Evolutionary conservation across 2,329 filamentous ascomycete species (phyloP).

Genomic region (Diplodia scrobiculata): DNA sequence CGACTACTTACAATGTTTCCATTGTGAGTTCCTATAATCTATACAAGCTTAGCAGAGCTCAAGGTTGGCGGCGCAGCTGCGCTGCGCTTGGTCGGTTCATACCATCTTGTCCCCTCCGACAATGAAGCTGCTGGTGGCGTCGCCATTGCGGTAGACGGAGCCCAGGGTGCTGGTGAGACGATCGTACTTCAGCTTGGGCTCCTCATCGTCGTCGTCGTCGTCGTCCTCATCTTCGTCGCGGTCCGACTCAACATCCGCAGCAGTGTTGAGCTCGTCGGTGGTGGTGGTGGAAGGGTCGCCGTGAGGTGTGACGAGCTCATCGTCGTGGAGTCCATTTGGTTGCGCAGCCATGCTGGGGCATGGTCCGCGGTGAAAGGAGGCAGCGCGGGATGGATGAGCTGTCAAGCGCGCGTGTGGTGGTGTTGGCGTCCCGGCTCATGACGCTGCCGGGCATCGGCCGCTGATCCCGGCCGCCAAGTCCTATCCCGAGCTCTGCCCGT

Average conservation of each 20-base stretch:
- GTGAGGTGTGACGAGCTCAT: slow-evolving; percentile 56
- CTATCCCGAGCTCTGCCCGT: background rate
- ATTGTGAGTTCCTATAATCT: slow-evolving; percentile 93
- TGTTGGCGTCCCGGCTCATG: slow-evolving; percentile 23
- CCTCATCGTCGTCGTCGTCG: slow-evolving; percentile 84
- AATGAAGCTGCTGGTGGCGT: slow-evolving; percentile 88
- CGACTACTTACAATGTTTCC: slow-evolving; percentile 82
- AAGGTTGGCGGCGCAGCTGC: slow-evolving; percentile 46
- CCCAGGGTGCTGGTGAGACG: slow-evolving; percentile 79
- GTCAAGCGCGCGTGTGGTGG: slow-evolving; percentile 4
- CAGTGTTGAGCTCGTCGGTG: slow-evolving; percentile 31
- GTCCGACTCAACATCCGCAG: slow-evolving; percentile 31
- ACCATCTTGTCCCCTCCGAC: slow-evolving; percentile 98
- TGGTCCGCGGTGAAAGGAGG: slow-evolving; percentile 37
- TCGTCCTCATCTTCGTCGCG: slow-evolving; percentile 55
- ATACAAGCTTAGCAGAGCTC: slow-evolving; percentile 52
- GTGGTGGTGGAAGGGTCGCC: slow-evolving; percentile 44
- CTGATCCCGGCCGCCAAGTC: slow-evolving; percentile 24
- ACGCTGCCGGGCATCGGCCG: slow-evolving; percentile 14
- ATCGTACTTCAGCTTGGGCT: slow-evolving; percentile 90
- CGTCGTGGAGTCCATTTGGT: slow-evolving; percentile 40
- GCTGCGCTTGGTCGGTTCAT: slow-evolving; percentile 37
- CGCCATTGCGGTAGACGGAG: slow-evolving; percentile 86
- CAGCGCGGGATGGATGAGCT: slow-evolving; percentile 26
- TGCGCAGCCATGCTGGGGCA: slow-evolving; percentile 49